Evolutionary conservation across 139 green algal genomes (phyloP).

Genomic region (Closterium sp.): DNA sequence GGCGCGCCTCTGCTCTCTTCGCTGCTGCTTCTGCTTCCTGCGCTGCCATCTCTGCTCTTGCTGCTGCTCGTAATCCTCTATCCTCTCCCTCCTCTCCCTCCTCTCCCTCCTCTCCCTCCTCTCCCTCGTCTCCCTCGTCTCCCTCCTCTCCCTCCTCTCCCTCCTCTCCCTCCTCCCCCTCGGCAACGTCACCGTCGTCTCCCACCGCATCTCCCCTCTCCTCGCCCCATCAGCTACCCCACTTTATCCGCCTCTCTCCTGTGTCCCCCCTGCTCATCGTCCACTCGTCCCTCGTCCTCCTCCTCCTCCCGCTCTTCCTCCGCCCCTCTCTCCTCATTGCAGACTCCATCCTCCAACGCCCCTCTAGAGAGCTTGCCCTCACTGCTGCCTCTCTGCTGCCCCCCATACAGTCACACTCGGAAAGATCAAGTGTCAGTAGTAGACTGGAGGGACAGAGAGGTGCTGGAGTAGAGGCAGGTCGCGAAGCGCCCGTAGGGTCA

Average conservation of each 20-base stretch:
- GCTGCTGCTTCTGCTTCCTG: neutral
- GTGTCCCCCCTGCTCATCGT: too few relatives aligned
- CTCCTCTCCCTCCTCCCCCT: neutral
- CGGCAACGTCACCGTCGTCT: neutral
- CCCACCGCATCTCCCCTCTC: neutral
- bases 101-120: neutral
- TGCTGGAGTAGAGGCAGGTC: neutral
- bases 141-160: neutral
- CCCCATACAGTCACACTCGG: neutral
- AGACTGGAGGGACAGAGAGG: neutral
- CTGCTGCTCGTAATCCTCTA: neutral
- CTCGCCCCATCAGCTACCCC: too few relatives aligned
- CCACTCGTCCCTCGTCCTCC: too few relatives aligned
- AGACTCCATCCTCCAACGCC: neutral
- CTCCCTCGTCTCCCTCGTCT: neutral
- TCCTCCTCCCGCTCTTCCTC: neutral
- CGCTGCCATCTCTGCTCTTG: neutral
- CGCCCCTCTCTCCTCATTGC: neutral
- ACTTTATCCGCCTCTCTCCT: too few relatives aligned
- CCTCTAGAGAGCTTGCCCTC: neutral
- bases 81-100: neutral
- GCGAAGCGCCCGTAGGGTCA: too few relatives aligned
- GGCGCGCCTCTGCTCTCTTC: neutral
- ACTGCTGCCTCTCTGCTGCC: neutral
- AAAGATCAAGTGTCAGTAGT: neutral